Conservation (phyloP, 2,329 filamentous ascomycete species). For the Aspergillus amoenus region DNA sequence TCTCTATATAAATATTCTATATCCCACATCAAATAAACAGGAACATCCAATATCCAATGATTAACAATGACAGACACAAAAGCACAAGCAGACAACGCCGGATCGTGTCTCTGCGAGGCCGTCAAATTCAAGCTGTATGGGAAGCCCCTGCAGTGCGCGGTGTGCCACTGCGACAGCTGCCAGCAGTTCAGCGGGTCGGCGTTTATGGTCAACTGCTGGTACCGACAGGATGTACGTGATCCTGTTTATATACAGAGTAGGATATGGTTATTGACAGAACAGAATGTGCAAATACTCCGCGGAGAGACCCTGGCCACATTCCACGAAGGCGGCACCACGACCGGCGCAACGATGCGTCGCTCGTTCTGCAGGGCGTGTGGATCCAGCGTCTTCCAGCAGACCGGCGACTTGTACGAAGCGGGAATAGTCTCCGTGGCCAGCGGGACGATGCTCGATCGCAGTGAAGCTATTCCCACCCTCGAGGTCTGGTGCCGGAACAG, state of each 20-base stretch:
- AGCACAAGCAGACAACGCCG: slow-evolving; percentile 4
- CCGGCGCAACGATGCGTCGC: slow-evolving; percentile 12
- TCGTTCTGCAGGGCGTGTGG: slow-evolving; percentile 23
- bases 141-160: slow-evolving; percentile 9
- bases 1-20: no score
- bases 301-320: slow-evolving; percentile 19
- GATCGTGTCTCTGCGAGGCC: slow-evolving; percentile 23
- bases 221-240: neutral
- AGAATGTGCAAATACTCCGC: neutral
- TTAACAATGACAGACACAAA: no score
- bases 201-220: slow-evolving; percentile 22
- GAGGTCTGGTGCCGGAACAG: slow-evolving; percentile 8
- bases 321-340: slow-evolving; percentile 10
- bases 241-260: no score
- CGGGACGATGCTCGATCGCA: slow-evolving; percentile 15
- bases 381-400: slow-evolving; percentile 12
- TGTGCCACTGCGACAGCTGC: slow-evolving; percentile 27
- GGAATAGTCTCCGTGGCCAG: slow-evolving; percentile 8
- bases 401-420: neutral
- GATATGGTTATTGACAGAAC: no score
- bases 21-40: no score
- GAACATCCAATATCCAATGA: no score
- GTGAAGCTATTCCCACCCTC: neutral
- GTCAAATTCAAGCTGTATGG: slow-evolving; percentile 21
- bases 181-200: slow-evolving; percentile 22